Percentiles rank a stretch among this genome's conserved stretches.
Evolutionary conservation across 2,329 filamentous ascomycete genomes (phyloP).

Genomic region (Calonectria hawksworthii): DNA sequence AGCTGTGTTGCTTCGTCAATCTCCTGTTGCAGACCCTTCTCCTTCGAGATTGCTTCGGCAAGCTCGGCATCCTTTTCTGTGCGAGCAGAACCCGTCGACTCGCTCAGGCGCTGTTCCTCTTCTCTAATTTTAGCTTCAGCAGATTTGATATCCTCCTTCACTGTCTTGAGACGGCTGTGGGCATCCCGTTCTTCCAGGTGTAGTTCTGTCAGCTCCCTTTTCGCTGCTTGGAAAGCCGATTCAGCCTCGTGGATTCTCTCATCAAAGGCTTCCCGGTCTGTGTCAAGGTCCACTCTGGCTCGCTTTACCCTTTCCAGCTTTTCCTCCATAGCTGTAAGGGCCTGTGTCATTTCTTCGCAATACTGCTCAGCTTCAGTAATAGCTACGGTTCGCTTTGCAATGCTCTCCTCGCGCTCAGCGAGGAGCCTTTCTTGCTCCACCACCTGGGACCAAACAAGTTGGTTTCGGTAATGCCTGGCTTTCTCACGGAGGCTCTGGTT

Average conservation of each 20-base stretch:
- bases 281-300: constrained; percentile 57
- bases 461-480: constrained; percentile 70
- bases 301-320: constrained; percentile 57
- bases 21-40: constrained; percentile 44
- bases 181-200: constrained; percentile 77
- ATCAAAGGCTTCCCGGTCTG: constrained; percentile 62
- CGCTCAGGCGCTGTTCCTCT: constrained; percentile 74
- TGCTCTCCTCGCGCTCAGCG: constrained; percentile 48
- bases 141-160: constrained; percentile 61
- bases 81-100: constrained; percentile 78
- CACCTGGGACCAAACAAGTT: constrained; percentile 91
- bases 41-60: constrained; percentile 44
- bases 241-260: constrained; percentile 62
- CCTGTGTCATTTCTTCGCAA: constrained; percentile 61
- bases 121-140: constrained; percentile 64
- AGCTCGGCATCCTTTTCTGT: constrained; percentile 72
- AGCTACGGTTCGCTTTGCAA: constrained; percentile 41
- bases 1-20: constrained; percentile 47
- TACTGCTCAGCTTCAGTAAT: constrained; percentile 47
- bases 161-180: constrained; percentile 67
- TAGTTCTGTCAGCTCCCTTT: constrained; percentile 66
- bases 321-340: constrained; percentile 62
- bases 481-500: constrained; percentile 75
- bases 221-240: constrained; percentile 66
- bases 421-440: constrained; percentile 77